Evolutionary conservation across 2,329 filamentous ascomycete genomes (phyloP).

Genomic region (Monosporascus cannonballus): DNA sequence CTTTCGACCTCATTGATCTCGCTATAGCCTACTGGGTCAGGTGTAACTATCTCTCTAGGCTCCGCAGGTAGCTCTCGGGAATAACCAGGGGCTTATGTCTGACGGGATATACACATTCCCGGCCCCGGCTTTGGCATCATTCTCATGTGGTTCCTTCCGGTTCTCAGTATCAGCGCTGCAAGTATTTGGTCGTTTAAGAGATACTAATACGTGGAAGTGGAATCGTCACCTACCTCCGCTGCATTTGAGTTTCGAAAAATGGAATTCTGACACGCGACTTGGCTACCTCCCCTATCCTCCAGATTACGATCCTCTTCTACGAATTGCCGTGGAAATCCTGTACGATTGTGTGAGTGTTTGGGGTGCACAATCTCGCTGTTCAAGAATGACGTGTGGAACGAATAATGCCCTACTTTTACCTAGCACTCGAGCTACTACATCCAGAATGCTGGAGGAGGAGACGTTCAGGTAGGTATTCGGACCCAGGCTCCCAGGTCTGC

Average conservation of each 20-base stretch:
- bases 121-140: slow-evolving; percentile 1
- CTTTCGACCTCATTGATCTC: neutral
- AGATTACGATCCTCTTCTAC: neutral
- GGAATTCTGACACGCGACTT: slow-evolving; percentile 11
- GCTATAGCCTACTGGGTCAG: neutral
- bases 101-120: slow-evolving; percentile 8
- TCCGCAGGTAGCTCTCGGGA: slow-evolving; percentile 10
- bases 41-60: slow-evolving; percentile 4
- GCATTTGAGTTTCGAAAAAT: slow-evolving; percentile 13
- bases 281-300: slow-evolving; percentile 7
- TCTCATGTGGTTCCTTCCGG: slow-evolving; percentile 2
- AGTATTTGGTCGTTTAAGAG: too few species aligned
- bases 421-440: too few species aligned
- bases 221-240: slow-evolving; percentile 6
- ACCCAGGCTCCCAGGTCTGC: too few species aligned
- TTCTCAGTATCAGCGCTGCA: too few species aligned
- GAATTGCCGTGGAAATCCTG: too few species aligned
- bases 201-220: too few species aligned
- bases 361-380: too few species aligned
- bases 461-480: too few species aligned
- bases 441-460: too few species aligned
- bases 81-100: slow-evolving; percentile 7
- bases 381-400: too few species aligned
- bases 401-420: too few species aligned
- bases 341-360: too few species aligned